phyloP scores from a whole-genome alignment of 345 rosid species.

The Geranium rotundifolium region DNA sequence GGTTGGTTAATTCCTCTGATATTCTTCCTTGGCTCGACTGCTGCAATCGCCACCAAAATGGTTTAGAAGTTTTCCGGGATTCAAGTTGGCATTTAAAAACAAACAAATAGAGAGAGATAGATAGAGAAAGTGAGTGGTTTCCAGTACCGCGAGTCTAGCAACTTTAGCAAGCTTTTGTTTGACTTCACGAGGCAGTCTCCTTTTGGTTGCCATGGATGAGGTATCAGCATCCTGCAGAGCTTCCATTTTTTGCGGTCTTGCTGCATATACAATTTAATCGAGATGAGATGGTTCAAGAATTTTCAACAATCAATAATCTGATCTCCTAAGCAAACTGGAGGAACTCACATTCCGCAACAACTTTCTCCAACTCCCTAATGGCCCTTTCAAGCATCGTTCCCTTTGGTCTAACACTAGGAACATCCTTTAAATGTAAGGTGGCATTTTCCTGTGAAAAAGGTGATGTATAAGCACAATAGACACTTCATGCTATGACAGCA shows the following conservation, averaged over 20 bases:
- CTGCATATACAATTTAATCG: constrained; percentile 23
- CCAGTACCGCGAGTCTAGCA: constrained; percentile 18
- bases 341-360: constrained; percentile 85
- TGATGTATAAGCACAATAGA: too few species aligned
- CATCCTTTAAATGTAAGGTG: constrained; percentile 23
- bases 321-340: background rate
- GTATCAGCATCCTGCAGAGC: constrained; percentile 58
- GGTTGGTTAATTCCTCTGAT: constrained; percentile 66
- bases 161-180: constrained; percentile 23
- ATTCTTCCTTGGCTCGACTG: constrained; percentile 73
- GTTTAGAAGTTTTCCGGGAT: too few species aligned
- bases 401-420: constrained; percentile 50
- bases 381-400: constrained; percentile 72
- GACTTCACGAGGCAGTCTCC: constrained; percentile 20
- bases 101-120: background rate
- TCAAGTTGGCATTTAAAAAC: too few species aligned
- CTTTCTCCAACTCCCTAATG: constrained; percentile 76
- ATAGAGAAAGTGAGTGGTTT: background rate
- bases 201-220: constrained; percentile 24
- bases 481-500: too few species aligned
- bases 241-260: constrained; percentile 65
- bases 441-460: constrained; percentile 16
- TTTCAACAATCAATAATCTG: constrained; percentile 1
- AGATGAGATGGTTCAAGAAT: constrained; percentile 4
- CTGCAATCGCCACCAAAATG: constrained; percentile 12